Evolutionary conservation across 2,329 filamentous ascomycete genomes (phyloP).

Genomic region (Pseudocercospora macadamiae): DNA sequence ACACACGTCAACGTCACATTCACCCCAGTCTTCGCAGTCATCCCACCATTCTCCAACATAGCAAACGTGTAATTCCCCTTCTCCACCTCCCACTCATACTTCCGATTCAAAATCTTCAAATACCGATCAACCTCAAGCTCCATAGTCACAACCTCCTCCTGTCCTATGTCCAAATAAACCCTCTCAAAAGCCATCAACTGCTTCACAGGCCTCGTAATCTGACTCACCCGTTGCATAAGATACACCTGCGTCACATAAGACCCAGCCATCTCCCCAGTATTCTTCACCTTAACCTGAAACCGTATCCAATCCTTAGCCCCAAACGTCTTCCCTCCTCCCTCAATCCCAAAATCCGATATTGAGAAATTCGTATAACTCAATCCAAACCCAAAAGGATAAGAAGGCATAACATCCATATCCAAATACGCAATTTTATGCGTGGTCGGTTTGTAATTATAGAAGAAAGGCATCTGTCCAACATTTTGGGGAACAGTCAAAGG

Average conservation of each 20-base stretch:
- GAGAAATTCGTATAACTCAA: constrained; percentile 18
- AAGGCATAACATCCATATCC: constrained; percentile 13
- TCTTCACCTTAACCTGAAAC: constrained; percentile 42
- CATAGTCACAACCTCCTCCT: constrained; percentile 38
- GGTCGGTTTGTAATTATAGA: constrained; percentile 19
- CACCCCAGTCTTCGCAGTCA: constrained; percentile 36
- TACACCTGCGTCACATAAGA: constrained; percentile 50
- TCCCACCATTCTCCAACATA: constrained; percentile 26
- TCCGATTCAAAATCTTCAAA: constrained; percentile 47
- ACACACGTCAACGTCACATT: constrained; percentile 48
- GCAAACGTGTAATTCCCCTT: constrained; percentile 37
- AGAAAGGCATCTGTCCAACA: constrained; percentile 21
- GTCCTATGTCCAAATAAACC: constrained; percentile 43
- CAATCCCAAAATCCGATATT: neutral
- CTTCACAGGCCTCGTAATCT: constrained; percentile 47
- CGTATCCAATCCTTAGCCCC: constrained; percentile 31
- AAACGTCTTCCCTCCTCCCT: constrained; percentile 2
- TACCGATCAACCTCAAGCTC: constrained; percentile 48
- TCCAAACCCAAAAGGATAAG: constrained; percentile 22
- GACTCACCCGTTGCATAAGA: constrained; percentile 44
- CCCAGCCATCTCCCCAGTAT: constrained; percentile 40
- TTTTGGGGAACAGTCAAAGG: constrained; percentile 15
- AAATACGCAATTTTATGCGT: constrained; percentile 12
- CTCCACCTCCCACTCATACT: constrained; percentile 50
- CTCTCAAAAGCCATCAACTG: constrained; percentile 50